Conservation (phyloP, 129 eudicot species). For the Smallanthus sonchifolius region DNA sequence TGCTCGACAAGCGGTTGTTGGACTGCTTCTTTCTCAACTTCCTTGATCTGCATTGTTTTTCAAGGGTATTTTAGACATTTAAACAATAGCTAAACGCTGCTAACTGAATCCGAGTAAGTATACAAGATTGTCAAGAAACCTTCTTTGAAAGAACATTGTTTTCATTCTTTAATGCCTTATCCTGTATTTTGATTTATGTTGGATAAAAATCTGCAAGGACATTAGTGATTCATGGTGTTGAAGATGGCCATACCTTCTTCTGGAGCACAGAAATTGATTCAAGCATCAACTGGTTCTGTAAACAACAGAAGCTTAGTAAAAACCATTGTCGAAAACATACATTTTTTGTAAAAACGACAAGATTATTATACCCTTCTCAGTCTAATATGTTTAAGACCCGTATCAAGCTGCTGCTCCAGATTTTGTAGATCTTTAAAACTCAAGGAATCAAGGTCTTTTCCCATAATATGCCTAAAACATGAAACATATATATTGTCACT, state of each 20-base stretch:
- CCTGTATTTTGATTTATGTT: conserved; percentile 31
- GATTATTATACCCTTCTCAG: conserved; percentile 50
- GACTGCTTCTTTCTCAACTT: conserved; percentile 39
- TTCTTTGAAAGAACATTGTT: conserved; percentile 50
- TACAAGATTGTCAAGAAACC: conserved; percentile 27
- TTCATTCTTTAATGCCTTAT: conserved; percentile 64
- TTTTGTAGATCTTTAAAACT: conserved; percentile 75
- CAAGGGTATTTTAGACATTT: background rate
- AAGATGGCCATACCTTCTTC: conserved; percentile 48
- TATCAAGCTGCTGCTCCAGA: conserved; percentile 78
- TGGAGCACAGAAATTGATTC: conserved; percentile 75
- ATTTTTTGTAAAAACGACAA: background rate
- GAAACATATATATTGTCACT: background rate
- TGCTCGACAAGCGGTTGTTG: conserved; percentile 30
- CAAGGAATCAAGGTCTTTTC: conserved; percentile 70
- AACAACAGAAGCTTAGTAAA: background rate
- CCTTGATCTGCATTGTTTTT: conserved; percentile 39
- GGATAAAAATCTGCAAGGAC: background rate
- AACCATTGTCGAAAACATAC: background rate
- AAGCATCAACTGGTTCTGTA: conserved; percentile 75
- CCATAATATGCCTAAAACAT: conserved; percentile 62
- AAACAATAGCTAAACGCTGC: background rate
- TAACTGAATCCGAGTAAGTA: background rate
- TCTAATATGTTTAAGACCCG: conserved; percentile 61
- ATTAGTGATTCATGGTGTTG: background rate